phyloP scores from a whole-genome alignment of 75 land plant species.

The Larix kaempferi region DNA sequence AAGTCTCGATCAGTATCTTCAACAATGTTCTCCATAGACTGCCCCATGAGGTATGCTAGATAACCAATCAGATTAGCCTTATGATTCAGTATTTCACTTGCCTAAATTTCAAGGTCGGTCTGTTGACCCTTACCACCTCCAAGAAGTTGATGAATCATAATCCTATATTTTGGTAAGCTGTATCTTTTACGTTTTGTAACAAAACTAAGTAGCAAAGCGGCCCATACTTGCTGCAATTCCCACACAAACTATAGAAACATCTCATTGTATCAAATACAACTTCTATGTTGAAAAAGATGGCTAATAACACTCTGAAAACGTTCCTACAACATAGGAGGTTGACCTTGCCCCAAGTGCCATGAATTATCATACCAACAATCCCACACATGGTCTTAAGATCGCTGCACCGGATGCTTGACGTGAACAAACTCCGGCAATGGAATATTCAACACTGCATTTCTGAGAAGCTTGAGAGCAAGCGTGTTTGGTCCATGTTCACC shows the following conservation, averaged over 20 bases:
- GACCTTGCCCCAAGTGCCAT: constrained; percentile 73
- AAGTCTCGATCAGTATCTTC: constrained; percentile 91
- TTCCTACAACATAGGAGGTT: constrained; percentile 90
- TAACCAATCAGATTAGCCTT: constrained; percentile 91
- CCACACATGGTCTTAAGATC: too few relatives aligned
- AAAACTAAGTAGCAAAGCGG: constrained; percentile 81
- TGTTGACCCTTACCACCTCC: constrained; percentile 95
- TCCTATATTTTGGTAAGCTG: constrained; percentile 92
- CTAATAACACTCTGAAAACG: constrained; percentile 92
- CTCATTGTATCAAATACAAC: too few relatives aligned
- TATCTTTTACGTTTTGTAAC: constrained; percentile 98
- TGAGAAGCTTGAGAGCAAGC: too few relatives aligned
- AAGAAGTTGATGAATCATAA: constrained; percentile 99
- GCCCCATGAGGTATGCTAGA: constrained; percentile 85
- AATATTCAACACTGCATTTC: too few relatives aligned
- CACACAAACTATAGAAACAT: too few relatives aligned
- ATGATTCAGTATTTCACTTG: constrained; percentile 94
- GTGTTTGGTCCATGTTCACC: too few relatives aligned
- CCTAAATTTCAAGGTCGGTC: constrained; percentile 94
- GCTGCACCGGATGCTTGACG: too few relatives aligned
- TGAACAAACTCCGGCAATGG: too few relatives aligned
- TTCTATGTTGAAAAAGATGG: constrained; percentile 94
- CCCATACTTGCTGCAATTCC: too few relatives aligned
- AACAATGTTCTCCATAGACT: constrained; percentile 71
- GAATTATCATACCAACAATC: too few relatives aligned